phyloP scores from a whole-genome alignment of 345 rosid genomes.

The Adansonia digitata region DNA sequence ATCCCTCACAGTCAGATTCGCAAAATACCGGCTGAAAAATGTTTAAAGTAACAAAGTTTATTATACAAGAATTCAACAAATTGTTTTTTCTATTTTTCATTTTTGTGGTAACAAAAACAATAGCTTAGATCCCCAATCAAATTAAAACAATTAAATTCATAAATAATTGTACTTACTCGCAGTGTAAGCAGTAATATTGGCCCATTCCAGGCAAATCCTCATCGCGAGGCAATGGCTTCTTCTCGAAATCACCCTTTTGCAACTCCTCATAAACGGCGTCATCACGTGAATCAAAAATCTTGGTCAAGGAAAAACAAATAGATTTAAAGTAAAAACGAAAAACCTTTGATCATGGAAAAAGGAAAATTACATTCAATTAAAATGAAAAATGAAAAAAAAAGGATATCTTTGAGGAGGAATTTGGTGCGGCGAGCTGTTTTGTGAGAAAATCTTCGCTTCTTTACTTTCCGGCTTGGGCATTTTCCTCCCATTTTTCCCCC shows the following conservation, averaged over 20 bases:
- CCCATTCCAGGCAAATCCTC: constrained; percentile 99
- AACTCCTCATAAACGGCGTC: constrained; percentile 78
- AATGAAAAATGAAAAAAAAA: constrained; percentile 18
- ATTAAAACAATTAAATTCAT: neutral
- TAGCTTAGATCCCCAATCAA: neutral
- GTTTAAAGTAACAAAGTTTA: neutral
- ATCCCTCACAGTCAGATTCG: constrained; percentile 51
- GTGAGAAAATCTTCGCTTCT: constrained; percentile 93
- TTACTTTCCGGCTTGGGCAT: constrained; percentile 79
- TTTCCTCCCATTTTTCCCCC: constrained; percentile 56
- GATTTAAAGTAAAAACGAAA: neutral
- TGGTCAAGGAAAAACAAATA: constrained; percentile 33
- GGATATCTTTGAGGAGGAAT: constrained; percentile 82
- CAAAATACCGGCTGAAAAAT: constrained; percentile 69
- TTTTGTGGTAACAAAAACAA: neutral
- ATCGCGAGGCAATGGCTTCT: constrained; percentile 51
- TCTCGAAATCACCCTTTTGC: constrained; percentile 41
- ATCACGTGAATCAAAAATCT: constrained; percentile 52
- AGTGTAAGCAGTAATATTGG: constrained; percentile 86
- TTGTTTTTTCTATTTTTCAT: neutral
- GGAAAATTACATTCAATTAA: neutral
- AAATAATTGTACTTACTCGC: constrained; percentile 62
- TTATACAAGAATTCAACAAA: neutral
- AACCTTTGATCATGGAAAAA: neutral
- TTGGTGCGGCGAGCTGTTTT: constrained; percentile 82